Conservation (phyloP, 139 green algal genomes). For the Chlamydomonas incerta region DNA sequence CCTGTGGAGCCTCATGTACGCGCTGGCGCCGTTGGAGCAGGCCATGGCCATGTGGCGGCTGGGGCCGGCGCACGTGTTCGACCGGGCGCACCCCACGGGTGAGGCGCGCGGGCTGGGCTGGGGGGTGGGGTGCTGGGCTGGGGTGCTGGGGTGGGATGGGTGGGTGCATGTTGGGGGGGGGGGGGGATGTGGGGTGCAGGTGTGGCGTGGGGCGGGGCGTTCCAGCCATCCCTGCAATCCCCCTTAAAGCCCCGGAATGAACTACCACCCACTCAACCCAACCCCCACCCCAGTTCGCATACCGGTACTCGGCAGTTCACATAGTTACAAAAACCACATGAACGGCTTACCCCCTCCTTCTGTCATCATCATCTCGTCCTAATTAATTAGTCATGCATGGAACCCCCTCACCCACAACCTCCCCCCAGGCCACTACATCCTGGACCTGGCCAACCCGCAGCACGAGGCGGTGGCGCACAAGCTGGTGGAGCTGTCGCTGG, state of each 20-base stretch:
- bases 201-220: neutral
- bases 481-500: conserved; percentile 65
- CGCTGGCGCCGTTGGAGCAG: conserved; percentile 61
- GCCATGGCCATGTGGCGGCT: conserved; percentile 56
- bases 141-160: neutral
- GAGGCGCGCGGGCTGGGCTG: neutral
- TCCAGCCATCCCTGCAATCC: no score
- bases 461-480: conserved; percentile 65
- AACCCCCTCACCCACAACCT: neutral
- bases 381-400: no score
- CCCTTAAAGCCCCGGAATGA: no score
- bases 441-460: conserved; percentile 65
- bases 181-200: neutral
- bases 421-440: conserved; percentile 65
- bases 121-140: no score
- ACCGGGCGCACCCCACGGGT: conserved; percentile 46
- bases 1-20: conserved; percentile 68
- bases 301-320: no score
- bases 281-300: no score
- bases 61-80: conserved; percentile 58
- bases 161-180: neutral
- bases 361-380: no score
- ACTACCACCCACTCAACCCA: no score
- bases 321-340: no score
- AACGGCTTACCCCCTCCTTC: no score